phyloP scores from a whole-genome alignment of 2,329 filamentous ascomycete genomes.

The Xylariales sp. region DNA sequence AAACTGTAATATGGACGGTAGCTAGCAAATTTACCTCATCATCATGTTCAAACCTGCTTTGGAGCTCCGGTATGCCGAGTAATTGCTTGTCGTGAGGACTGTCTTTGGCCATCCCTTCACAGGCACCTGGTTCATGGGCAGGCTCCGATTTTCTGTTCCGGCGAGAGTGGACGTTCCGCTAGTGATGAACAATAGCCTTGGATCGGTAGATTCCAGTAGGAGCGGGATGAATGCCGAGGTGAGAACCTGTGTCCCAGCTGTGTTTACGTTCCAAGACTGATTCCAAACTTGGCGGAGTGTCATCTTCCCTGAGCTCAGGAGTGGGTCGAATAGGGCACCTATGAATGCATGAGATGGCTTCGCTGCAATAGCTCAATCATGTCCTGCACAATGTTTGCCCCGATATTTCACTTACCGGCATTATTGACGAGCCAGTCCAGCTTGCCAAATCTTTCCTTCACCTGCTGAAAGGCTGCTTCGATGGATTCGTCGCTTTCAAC shows the following conservation, averaged over 20 bases:
- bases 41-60: slow-evolving; percentile 1
- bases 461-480: no score
- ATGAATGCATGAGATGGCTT: no score
- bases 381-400: no score
- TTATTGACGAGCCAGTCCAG: no score
- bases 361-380: no score
- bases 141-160: not conserved
- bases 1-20: no score
- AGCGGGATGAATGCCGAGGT: slow-evolving; percentile 29
- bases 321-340: not conserved
- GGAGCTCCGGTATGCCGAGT: not conserved
- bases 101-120: not conserved
- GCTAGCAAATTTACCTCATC: no score
- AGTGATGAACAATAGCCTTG: slow-evolving; percentile 40
- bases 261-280: slow-evolving; percentile 35
- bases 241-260: slow-evolving; percentile 27
- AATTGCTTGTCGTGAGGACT: not conserved
- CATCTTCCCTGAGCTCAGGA: slow-evolving; percentile 12
- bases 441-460: no score
- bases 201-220: slow-evolving; percentile 33
- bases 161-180: slow-evolving; percentile 30
- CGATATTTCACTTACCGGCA: no score
- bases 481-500: no score
- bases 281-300: slow-evolving; percentile 30
- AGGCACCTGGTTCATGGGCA: not conserved